These are phyloP conservation scores for Fonsecaea erecta DNA, from an alignment of 2,329 filamentous ascomycete species.

Conservation along the genomic window DNA sequence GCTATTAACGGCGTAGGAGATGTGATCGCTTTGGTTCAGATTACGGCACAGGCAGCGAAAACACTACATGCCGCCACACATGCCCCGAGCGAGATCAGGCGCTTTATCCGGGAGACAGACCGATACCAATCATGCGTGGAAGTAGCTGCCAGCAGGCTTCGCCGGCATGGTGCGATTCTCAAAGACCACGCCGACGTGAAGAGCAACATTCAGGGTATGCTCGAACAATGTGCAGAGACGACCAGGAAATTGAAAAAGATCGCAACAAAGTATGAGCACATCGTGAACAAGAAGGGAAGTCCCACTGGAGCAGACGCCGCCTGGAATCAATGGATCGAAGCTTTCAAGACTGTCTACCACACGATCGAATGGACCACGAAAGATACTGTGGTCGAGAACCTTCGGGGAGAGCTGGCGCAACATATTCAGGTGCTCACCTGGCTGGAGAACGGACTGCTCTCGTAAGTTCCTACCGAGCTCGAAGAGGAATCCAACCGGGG, in stretches of 20 bases:
- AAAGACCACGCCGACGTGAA: constrained; percentile 17
- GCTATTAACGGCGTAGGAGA: constrained; percentile 24
- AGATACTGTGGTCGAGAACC: constrained; percentile 9
- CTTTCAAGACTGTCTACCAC: constrained; percentile 19
- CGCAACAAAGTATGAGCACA: constrained; percentile 16
- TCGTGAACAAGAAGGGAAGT: constrained; percentile 5
- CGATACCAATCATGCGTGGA: constrained; percentile 13
- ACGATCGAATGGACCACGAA: constrained; percentile 20
- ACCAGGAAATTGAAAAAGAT: constrained; percentile 19
- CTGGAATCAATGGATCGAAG: constrained; percentile 18
- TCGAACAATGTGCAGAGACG: constrained; percentile 19
- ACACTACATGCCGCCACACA: constrained; percentile 15
- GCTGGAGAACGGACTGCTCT: constrained; percentile 10
- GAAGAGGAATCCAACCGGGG: not conserved
- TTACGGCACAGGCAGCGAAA: constrained; percentile 11
- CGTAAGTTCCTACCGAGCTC: constrained; percentile 7
- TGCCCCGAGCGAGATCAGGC: constrained; percentile 15
- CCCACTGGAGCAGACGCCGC: constrained; percentile 6
- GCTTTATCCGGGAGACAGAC: constrained; percentile 15
- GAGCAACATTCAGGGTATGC: constrained; percentile 14
- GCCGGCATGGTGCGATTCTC: constrained; percentile 16
- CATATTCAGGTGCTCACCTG: constrained; percentile 18
- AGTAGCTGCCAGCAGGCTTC: constrained; percentile 10
- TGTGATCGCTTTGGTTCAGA: constrained; percentile 18
- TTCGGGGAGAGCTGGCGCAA: constrained; percentile 14